Conservation (phyloP, 2,329 filamentous ascomycete genomes). For the Curvularia sp. region DNA sequence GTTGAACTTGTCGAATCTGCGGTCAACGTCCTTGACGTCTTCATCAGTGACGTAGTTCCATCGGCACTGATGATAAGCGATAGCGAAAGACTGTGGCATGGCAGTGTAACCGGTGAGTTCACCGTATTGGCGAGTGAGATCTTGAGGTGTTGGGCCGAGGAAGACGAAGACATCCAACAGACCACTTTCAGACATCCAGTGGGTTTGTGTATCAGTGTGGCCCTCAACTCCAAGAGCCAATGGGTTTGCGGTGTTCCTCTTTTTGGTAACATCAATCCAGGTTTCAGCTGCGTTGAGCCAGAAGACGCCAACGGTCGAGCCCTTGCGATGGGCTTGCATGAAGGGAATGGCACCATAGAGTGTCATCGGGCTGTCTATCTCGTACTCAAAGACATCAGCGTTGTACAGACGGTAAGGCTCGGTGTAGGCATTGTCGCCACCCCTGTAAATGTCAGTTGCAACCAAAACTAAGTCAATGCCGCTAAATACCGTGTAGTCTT, state of each 20-base stretch:
- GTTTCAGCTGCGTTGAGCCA: slow-evolving; percentile 98
- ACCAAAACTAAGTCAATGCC: not conserved
- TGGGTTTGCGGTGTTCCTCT: slow-evolving; percentile 75
- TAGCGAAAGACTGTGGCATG: slow-evolving; percentile 88
- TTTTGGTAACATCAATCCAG: slow-evolving; percentile 93
- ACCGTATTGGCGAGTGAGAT: slow-evolving; percentile 81
- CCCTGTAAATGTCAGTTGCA: slow-evolving; percentile 52
- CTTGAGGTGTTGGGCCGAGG: slow-evolving; percentile 83
- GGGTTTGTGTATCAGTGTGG: slow-evolving; percentile 81
- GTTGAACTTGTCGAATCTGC: slow-evolving; percentile 91
- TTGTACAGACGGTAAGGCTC: slow-evolving; percentile 97
- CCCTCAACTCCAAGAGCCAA: slow-evolving; percentile 73
- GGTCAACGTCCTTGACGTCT: slow-evolving; percentile 94
- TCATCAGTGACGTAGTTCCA: slow-evolving; percentile 99
- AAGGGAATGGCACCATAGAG: slow-evolving; percentile 96
- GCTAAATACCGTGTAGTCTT: slow-evolving; percentile 75
- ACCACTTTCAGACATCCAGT: slow-evolving; percentile 96
- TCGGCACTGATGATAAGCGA: slow-evolving; percentile 95
- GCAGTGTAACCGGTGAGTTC: slow-evolving; percentile 92
- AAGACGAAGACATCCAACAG: slow-evolving; percentile 93
- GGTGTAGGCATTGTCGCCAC: slow-evolving; percentile 80
- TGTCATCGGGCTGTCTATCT: slow-evolving; percentile 97
- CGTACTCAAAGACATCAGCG: slow-evolving; percentile 96
- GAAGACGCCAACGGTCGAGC: slow-evolving; percentile 92
- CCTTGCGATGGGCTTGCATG: slow-evolving; percentile 95